Evolutionary conservation across 306 rosid species (phyloP).

Genomic region (Pterocarpus santalinus): DNA sequence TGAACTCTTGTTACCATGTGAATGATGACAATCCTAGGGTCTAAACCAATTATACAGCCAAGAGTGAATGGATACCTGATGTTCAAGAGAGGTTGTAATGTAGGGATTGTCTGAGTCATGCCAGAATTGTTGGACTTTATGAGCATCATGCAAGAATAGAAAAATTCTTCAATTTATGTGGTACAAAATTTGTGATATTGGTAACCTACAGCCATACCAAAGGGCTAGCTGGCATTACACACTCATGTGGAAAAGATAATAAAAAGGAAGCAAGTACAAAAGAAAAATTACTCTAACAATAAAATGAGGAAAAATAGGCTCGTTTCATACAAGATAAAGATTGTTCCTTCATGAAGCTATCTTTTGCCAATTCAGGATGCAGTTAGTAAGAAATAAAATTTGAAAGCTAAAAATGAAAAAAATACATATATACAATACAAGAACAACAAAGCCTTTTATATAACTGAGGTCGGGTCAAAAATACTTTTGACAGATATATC

Average conservation of each 20-base stretch:
- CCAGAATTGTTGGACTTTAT: conserved; percentile 26
- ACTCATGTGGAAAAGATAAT: not conserved
- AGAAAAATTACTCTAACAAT: not conserved
- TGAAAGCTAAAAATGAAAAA: not conserved
- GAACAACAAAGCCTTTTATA: too few species aligned
- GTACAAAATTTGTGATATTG: not conserved
- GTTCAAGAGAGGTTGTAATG: not conserved
- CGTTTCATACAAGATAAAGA: not conserved
- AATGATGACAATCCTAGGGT: conserved; percentile 20
- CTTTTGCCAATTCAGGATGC: not conserved
- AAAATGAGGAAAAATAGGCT: not conserved
- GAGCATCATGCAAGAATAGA: not conserved
- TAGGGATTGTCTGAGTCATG: not conserved
- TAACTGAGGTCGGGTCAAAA: too few species aligned
- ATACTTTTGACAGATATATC: too few species aligned
- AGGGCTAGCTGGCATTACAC: not conserved
- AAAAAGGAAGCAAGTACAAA: not conserved
- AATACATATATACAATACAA: too few species aligned
- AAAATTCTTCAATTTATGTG: not conserved
- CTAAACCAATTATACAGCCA: not conserved
- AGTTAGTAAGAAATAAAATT: not conserved
- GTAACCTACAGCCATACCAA: not conserved
- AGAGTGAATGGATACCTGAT: not conserved
- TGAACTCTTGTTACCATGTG: conserved; percentile 43
- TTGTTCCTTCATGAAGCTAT: not conserved